Conservation (phyloP, 768 basidiomycete species). For the Trametes maxima region DNA sequence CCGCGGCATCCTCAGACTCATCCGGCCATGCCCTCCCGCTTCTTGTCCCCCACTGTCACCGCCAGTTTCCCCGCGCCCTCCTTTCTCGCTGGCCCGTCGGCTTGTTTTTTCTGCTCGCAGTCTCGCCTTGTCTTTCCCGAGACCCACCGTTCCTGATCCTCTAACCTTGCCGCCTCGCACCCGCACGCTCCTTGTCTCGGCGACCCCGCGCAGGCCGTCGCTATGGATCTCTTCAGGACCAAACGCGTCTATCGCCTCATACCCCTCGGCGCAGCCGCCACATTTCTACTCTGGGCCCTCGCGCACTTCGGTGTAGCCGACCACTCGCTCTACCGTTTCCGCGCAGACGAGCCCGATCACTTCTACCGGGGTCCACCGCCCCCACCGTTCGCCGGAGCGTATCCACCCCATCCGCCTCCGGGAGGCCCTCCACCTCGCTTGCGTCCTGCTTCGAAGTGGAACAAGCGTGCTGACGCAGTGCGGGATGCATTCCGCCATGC, state of each 20-base stretch:
- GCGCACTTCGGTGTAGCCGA: constrained; percentile 5
- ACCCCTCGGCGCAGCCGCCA: constrained; percentile 9
- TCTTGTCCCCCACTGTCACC: not conserved
- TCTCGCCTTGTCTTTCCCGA: too few relatives aligned
- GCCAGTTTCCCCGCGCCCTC: too few relatives aligned
- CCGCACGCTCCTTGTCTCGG: too few relatives aligned
- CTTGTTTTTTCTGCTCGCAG: too few relatives aligned
- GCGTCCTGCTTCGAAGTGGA: constrained; percentile 44
- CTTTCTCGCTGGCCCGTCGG: too few relatives aligned
- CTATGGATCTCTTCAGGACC: constrained; percentile 2
- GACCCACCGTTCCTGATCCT: too few relatives aligned
- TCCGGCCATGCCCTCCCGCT: not conserved
- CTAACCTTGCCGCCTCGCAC: too few relatives aligned
- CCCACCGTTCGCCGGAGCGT: not conserved
- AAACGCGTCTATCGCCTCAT: constrained; percentile 6
- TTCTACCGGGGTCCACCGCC: constrained; percentile 15
- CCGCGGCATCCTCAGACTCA: not conserved
- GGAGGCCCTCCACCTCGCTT: not conserved
- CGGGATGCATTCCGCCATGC: constrained; percentile 66
- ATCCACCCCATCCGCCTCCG: not conserved
- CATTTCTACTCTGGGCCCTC: constrained; percentile 11
- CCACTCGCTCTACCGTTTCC: not conserved
- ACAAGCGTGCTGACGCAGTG: constrained; percentile 55
- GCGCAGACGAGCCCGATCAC: constrained; percentile 1
- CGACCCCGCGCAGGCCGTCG: not conserved